phyloP scores from a whole-genome alignment of 2,329 filamentous ascomycete genomes.

The Pyricularia sp. region DNA sequence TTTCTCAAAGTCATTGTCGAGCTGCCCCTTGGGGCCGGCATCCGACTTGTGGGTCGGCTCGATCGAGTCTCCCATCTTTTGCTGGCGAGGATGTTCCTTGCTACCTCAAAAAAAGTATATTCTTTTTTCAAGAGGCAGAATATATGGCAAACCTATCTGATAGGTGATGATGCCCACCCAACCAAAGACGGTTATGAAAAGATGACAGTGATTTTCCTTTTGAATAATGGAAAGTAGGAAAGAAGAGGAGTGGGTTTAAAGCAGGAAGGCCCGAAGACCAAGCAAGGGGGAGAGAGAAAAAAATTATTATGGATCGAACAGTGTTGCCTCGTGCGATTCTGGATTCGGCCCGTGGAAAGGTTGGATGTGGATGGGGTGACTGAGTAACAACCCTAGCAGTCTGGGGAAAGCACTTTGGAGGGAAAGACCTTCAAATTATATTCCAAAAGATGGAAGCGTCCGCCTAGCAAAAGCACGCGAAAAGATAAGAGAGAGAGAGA shows the following conservation, averaged over 20 bases:
- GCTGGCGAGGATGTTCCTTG: neutral
- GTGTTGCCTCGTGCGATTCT: neutral
- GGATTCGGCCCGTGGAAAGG: neutral
- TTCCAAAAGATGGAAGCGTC: neutral
- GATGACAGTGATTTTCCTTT: neutral
- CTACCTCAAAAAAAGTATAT: neutral
- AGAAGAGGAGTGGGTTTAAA: neutral
- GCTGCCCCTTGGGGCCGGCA: neutral
- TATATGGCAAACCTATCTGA: neutral
- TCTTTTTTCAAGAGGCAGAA: neutral
- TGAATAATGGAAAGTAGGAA: neutral
- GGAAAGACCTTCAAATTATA: neutral
- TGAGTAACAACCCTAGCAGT: neutral
- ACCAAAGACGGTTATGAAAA: neutral
- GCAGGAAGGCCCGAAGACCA: neutral
- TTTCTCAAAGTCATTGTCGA: conserved; percentile 3
- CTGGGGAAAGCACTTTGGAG: neutral
- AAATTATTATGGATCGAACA: neutral
- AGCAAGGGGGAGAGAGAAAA: neutral
- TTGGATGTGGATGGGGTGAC: neutral
- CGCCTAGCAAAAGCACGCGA: neutral
- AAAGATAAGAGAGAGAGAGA: neutral
- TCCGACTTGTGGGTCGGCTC: neutral
- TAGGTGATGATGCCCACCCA: neutral
- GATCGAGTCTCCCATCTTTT: neutral